Evolutionary conservation across 176 grass and related monocot genomes (phyloP), one percentile per base, ranked within the genome.

Genomic region (Aegilops sharonensis): DNA sequence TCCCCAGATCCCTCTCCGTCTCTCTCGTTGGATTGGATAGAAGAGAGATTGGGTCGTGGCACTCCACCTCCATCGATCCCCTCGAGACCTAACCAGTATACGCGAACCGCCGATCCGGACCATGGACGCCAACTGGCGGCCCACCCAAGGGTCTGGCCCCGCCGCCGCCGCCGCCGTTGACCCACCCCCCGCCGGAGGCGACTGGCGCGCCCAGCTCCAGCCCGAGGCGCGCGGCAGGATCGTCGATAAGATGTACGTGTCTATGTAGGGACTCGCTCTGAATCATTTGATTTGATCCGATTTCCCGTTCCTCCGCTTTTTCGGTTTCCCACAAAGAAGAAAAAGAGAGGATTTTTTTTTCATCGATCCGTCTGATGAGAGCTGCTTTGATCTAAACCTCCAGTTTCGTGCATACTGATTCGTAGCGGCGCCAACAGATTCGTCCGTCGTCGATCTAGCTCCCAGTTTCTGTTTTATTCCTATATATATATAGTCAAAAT

Each of bases 191-290:
- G 73, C 72, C 35, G 88, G 80, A 4, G 57, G 47, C 52, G 88
- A 95, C 43, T 95, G 94, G 97, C 87, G 97, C 39, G 8, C n/a
- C 52, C 94, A 92, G 57, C 89, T 99, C 36, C 90, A 90, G 79
- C 89, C 88, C 12, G 90, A 94, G 69, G 88, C 92, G 20, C 94
- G 97, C 56, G 81, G 18, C 76, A 91, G 89, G 85, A 91, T 94
- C 72, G 92, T 98, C 50, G 94, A 94, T 15, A 96, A 89, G 88
- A 52, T 52, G 48, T 52, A 52, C 13, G 47, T 50, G 13, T 48
- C 12, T 13, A 94, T 95, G 97, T 92, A 80, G 5, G 81, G 40
- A 8, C 43, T 48, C 32, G n/a, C 52, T 74, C 23, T 62, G 5
- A 36, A 64, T 69, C 7, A 14, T 29, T 43, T 21, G 48, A 29